A percentile compares a stretch with the other conserved stretches of the same genome.
Evolutionary conservation across 441 rosid species (phyloP).

Genomic region (Jatropha podagrica): DNA sequence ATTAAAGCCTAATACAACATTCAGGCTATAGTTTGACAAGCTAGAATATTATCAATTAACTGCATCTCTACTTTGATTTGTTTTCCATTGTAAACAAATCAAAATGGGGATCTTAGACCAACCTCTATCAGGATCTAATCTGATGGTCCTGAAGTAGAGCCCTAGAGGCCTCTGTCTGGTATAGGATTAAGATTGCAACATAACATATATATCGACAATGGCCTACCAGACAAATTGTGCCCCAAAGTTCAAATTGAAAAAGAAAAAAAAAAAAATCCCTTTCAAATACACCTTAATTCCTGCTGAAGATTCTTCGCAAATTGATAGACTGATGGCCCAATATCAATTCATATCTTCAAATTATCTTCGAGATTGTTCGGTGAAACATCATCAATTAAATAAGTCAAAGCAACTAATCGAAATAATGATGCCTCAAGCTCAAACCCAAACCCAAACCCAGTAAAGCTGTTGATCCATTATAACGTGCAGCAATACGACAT

Average conservation of each 20-base stretch:
- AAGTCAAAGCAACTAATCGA: conserved; percentile 16
- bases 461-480: too few species aligned
- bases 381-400: conserved; percentile 10
- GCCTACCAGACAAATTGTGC: neutral
- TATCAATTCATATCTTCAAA: neutral
- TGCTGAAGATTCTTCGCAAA: conserved; percentile 8
- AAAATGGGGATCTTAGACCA: too few species aligned
- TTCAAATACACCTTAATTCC: neutral
- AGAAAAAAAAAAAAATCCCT: neutral
- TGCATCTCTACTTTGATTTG: too few species aligned
- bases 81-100: too few species aligned
- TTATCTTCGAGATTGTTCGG: conserved; percentile 13
- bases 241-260: neutral
- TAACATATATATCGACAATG: neutral
- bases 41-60: too few species aligned
- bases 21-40: too few species aligned
- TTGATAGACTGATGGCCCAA: neutral
- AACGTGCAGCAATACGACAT: neutral
- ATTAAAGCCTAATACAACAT: too few species aligned
- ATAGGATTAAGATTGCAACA: neutral
- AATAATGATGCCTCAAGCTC: conserved; percentile 9
- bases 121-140: too few species aligned
- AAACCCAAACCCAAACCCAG: neutral
- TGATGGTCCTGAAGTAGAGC: too few species aligned
- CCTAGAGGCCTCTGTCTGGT: neutral